These are phyloP conservation scores for Laburnicola sp. DNA, from an alignment of 2,329 filamentous ascomycete genomes.

Conservation along the genomic window DNA sequence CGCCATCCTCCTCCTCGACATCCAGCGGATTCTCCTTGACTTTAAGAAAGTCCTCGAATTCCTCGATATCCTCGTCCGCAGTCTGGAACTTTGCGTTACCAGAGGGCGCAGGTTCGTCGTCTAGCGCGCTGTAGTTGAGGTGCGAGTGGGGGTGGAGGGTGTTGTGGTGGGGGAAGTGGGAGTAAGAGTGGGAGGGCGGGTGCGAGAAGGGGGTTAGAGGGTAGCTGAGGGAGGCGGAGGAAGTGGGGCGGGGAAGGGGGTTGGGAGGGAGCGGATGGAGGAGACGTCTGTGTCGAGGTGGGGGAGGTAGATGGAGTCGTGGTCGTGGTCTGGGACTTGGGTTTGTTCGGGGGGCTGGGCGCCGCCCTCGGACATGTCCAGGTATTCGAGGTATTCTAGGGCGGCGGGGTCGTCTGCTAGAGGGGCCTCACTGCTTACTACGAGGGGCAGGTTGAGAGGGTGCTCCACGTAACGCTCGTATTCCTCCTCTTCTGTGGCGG, in stretches of 20 bases:
- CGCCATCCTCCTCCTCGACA: constrained; percentile 80
- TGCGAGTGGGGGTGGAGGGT: constrained; percentile 19
- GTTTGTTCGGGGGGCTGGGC: constrained; percentile 18
- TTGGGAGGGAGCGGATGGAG: constrained; percentile 30
- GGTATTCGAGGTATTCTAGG: constrained; percentile 77
- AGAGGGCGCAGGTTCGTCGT: background rate
- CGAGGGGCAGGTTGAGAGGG: constrained; percentile 83
- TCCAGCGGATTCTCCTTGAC: constrained; percentile 83
- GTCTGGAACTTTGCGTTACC: constrained; percentile 48
- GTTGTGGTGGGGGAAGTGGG: background rate
- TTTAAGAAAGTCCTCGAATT: constrained; percentile 76
- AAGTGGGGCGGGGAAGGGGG: constrained; percentile 22
- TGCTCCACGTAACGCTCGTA: constrained; percentile 87
- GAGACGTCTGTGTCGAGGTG: constrained; percentile 29
- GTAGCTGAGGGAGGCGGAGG: constrained; percentile 14
- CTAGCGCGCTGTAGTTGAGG: constrained; percentile 1
- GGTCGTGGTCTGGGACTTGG: constrained; percentile 21
- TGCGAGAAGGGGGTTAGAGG: constrained; percentile 39
- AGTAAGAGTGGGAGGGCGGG: constrained; percentile 26
- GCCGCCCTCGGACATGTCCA: constrained; percentile 57
- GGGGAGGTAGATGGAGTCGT: constrained; percentile 15
- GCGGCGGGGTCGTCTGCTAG: constrained; percentile 53
- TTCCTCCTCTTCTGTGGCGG: constrained; percentile 74
- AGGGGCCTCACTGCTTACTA: constrained; percentile 69
- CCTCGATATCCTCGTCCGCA: constrained; percentile 67